Evolutionary conservation across 768 basidiomycete species (phyloP), one percentile per base, ranked within the genome.

Genomic region (Sporobolomyces phaffii): DNA sequence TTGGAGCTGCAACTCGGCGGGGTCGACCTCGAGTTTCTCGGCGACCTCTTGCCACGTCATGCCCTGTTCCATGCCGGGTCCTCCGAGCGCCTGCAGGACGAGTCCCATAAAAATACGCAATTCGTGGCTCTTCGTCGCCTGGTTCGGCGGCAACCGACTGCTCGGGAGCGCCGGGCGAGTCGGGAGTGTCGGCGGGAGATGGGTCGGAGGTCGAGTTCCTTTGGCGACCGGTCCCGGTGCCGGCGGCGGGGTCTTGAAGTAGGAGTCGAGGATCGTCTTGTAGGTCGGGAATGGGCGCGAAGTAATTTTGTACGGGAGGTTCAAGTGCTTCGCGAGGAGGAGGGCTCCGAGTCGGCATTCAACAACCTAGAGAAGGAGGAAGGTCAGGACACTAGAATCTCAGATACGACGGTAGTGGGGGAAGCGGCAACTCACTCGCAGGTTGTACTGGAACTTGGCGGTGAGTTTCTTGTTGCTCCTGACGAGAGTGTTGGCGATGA

Each of bases 281-380:
- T 63, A 71, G 18, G 73, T 29, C n/a, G 63, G 59, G 63, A 53
- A 50, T 8, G 56, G 43, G 22, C 59, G 44, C 31, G 64, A 18
- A 20, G 31, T n/a, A 33, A 54, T 22, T 11, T 29, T 41, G 58
- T 31, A 56, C 24, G 58, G 62, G 17, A 74, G 59, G 48, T 71
- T 82, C 28, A 92, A 82, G 41, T 79, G 78, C 34, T 82, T 81
- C 0, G 86, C 85, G 17, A 96, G 81, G 8, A 91, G 80, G 29
- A 87, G 82, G 0, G 91, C 89, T 2, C 85, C 87, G 40, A 85
- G 86, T 24, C 91, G 85, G 0, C 87, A 89, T 77, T 96, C 91
- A n/a, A 93, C 88, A 38, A 92, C 91, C 38, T 90, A 52, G 18
- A 29, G 11, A 9, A 8, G 17, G 31, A 24, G 38, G 24, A n/a